Base-by-base conservation (phyloP, 2,329 filamentous ascomycete species). In the Hypoxylon sp. region DNA sequence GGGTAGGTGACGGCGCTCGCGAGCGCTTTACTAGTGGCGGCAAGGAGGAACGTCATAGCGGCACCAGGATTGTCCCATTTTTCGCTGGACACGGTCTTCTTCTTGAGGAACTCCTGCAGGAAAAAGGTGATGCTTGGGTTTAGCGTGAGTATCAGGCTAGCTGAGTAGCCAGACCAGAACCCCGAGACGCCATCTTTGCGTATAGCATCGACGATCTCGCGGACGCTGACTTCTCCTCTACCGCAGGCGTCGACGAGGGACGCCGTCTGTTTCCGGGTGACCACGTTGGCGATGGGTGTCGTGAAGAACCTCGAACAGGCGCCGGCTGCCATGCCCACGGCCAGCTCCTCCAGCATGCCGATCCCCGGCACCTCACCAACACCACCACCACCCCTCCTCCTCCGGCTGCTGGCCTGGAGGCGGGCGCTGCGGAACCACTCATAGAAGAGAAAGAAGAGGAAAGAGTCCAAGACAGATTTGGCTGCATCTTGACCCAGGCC, bases 41-140 rank as follows among this genome's bases (percentile, higher is more conserved):
- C 94, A 35, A 87, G 77, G 10, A 87, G 68, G 69, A 88, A 88
- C 0, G 79, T 82, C 31, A 75, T 63, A 1, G 62, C 48, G 0
- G 76, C 64, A 0, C 76, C 78, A 27, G 76, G 73, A 7, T 78
- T 74, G 14, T 79, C 77, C 73, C 77, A 76, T 61, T 78, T 68
- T 76, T 82, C 73, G 83, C 85, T 42, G 84, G 81, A 6, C 0
- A 94, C 82, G 2, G 92, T 77, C 1, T 84, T 77, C 58, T 88
- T 85, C 72, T 91, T 90, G 20, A 96, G 82, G 6, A 90, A 81
- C 73, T 93, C 90, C 76, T 97, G 93, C 31, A 97, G 83, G 73
- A 95, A 90, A 77, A 97, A 95, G 0, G 95, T 97, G 70, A 97
- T 86, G 71, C 91, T 91, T 1, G 95, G 94, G 75, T 97, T 97